Evolutionary conservation across 768 basidiomycete genomes (phyloP), one percentile per base, ranked within the genome.

Genomic region (Kwoniella europaea): DNA sequence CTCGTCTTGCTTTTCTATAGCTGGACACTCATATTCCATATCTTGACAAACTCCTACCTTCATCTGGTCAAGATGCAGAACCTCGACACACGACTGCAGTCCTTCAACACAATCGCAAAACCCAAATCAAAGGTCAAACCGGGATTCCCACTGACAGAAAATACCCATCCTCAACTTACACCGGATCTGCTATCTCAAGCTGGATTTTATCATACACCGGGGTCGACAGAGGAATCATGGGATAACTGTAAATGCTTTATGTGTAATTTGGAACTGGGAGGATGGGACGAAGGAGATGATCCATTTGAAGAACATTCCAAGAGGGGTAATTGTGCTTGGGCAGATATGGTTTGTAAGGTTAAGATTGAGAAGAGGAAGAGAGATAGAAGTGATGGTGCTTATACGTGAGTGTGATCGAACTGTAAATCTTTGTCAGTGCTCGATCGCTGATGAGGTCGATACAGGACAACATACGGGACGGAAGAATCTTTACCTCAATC

Each of bases 271-370:
- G 86, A 90, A 71, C 86, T 98, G 10, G 88, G 89, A 65, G 92
- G 91, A 20, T 98, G 95, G 95, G 91, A 91, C 58, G 86, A 86
- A 56, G 85, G 88, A 0, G 94, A 98, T 76, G 92, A 95, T 84
- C 94, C 95, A 1, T 91, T 91, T 74, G 86, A 88, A 52, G 90
- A 96, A 50, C 95, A 98, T 78, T 90, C 87, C 82, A 81, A 85
- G 42, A 92, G 93, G 77, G 91, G 90, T 74, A 85, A 79, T n/a
- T 95, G 93, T 82, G 86, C 89, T 5, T 97, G 94, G 93, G 94
- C 92, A 1, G 85, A 87, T 41, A 88, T 91, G 22, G 86, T 92
- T 54, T 97, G 94, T 83, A 89, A 89, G 27, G 66, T 91, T 22
- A 85, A 84, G 56, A 63, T 79, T n/a, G 79, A 81, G 60, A 79